Evolutionary conservation across 768 basidiomycete genomes (phyloP).

Genomic region (Cyclocybe cylindracea): DNA sequence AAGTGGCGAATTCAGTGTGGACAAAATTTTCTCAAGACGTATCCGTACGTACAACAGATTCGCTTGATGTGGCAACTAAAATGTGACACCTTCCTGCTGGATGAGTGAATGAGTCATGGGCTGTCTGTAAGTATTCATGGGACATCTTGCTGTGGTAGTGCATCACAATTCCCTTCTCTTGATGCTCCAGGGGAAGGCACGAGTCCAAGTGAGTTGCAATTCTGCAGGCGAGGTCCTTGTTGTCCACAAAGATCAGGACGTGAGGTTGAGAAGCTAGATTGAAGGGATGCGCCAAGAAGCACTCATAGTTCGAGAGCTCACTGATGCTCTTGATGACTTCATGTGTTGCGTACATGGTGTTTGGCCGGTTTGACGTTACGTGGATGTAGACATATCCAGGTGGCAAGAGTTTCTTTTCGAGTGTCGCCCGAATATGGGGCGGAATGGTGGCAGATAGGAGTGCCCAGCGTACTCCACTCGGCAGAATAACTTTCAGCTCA

Average conservation of each 20-base stretch:
- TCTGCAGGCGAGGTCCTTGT: background rate
- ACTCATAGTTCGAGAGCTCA: constrained; percentile 24
- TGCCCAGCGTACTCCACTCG: constrained; percentile 6
- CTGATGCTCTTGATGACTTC: constrained; percentile 16
- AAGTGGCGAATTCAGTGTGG: too few species aligned
- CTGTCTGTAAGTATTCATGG: constrained; percentile 17
- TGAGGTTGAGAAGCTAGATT: constrained; percentile 11
- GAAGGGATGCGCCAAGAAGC: constrained; percentile 19
- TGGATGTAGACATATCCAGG: constrained; percentile 9
- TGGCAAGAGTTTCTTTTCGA: constrained; percentile 14
- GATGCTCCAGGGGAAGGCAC: constrained; percentile 8
- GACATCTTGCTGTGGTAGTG: constrained; percentile 32
- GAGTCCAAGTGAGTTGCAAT: constrained; percentile 7
- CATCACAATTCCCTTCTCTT: constrained; percentile 12
- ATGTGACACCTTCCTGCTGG: constrained; percentile 13
- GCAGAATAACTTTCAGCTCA: constrained; percentile 16
- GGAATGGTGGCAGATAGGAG: constrained; percentile 23
- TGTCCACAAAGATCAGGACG: constrained; percentile 17
- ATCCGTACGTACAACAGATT: constrained; percentile 13
- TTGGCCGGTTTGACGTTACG: constrained; percentile 24
- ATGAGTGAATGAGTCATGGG: constrained; percentile 14
- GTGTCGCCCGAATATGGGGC: constrained; percentile 18
- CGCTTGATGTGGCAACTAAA: constrained; percentile 12
- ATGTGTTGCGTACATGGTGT: constrained; percentile 30
- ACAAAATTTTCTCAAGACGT: too few species aligned